These are phyloP conservation scores for Trichoderma koningii DNA, from an alignment of 2,329 filamentous ascomycete species.

Conservation along the genomic window DNA sequence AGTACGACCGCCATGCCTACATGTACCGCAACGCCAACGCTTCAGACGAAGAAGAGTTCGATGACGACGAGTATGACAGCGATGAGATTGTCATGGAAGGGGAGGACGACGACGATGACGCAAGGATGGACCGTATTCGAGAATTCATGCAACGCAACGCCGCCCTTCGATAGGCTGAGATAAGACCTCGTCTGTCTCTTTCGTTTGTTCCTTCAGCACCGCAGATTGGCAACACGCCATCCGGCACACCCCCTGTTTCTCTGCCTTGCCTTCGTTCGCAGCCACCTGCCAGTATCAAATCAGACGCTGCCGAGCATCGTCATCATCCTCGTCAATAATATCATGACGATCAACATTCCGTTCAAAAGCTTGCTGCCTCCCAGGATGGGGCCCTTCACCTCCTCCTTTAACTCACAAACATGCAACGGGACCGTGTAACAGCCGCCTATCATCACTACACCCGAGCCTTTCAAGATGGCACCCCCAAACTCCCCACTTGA, in stretches of 20 bases:
- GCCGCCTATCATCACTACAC: background rate
- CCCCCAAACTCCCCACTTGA: background rate
- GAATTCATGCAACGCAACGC: slow-evolving; percentile 42
- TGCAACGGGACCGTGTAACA: background rate
- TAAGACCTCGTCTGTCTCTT: background rate
- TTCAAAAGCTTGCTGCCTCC: background rate
- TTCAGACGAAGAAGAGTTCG: slow-evolving; percentile 59
- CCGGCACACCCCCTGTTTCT: background rate
- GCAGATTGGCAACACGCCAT: background rate
- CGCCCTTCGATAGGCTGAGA: slow-evolving; percentile 27
- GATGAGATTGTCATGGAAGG: slow-evolving; percentile 44
- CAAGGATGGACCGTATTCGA: slow-evolving; percentile 44
- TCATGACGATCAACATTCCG: too few species aligned
- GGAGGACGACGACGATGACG: slow-evolving; percentile 40
- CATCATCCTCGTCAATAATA: background rate
- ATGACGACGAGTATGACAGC: slow-evolving; percentile 43
- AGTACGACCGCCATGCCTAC: slow-evolving; percentile 57
- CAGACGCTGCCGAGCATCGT: background rate
- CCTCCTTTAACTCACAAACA: background rate
- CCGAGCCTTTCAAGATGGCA: background rate
- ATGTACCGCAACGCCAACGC: slow-evolving; percentile 55
- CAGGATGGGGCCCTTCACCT: background rate
- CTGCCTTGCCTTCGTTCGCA: background rate
- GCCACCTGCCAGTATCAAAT: background rate
- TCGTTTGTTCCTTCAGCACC: background rate